A percentile compares a stretch with the other conserved stretches of the same genome.
These are phyloP conservation scores for Mortierella sp. DNA, from an alignment of 371 early-diverging fungal genomes.

Conservation along the genomic window DNA sequence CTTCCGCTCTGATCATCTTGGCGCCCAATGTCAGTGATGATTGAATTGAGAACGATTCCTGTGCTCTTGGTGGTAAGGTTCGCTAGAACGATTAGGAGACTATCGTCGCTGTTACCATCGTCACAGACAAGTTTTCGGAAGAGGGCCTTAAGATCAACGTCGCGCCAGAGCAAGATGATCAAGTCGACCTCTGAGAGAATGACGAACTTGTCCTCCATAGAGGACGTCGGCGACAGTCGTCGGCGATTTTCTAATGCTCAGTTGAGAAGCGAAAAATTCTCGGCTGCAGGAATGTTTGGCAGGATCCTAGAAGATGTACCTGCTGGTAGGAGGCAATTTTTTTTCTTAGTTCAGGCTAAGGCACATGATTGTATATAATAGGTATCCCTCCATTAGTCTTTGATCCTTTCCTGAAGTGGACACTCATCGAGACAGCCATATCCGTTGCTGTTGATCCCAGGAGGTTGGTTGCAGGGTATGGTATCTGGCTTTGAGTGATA, in stretches of 20 bases:
- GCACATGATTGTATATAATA: too few relatives aligned
- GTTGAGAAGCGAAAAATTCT: background rate
- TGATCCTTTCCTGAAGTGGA: too few relatives aligned
- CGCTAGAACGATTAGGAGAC: background rate
- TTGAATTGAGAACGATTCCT: background rate
- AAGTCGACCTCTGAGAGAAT: constrained; percentile 8
- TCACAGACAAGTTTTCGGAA: background rate
- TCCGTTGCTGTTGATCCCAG: too few relatives aligned
- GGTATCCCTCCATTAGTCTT: too few relatives aligned
- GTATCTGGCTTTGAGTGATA: too few relatives aligned
- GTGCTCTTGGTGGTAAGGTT: background rate
- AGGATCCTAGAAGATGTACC: background rate
- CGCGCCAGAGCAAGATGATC: constrained; percentile 7
- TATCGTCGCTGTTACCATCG: background rate
- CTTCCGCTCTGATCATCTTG: too few relatives aligned
- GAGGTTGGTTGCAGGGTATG: too few relatives aligned
- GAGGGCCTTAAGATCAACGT: background rate
- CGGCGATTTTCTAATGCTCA: background rate
- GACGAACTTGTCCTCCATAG: background rate
- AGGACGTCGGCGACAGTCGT: background rate
- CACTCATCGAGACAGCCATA: too few relatives aligned
- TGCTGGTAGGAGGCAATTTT: background rate
- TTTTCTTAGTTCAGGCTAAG: too few relatives aligned
- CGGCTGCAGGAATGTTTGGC: constrained; percentile 8
- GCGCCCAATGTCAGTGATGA: constrained; percentile 12